Evolutionary conservation across 2,329 filamentous ascomycete species (phyloP).

Genomic region (Ceratocystis destructans): DNA sequence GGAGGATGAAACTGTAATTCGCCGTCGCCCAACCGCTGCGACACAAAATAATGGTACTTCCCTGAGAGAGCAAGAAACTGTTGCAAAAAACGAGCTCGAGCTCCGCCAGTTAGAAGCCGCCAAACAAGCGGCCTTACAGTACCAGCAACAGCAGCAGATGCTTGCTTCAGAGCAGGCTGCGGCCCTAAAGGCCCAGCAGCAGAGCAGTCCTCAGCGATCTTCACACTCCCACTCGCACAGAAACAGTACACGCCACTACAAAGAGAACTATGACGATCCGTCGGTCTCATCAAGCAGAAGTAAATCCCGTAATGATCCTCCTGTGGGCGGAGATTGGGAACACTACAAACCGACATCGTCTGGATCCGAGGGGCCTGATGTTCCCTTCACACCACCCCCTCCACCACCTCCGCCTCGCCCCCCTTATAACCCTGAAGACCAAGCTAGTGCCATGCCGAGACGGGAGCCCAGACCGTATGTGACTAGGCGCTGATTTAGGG

Average conservation of each 20-base stretch:
- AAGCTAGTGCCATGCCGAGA: background rate
- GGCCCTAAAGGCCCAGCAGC: conserved; percentile 8
- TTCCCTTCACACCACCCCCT: conserved; percentile 10
- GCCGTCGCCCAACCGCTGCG: conserved; percentile 12
- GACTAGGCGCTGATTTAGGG: background rate
- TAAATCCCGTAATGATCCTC: background rate
- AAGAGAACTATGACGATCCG: conserved; percentile 9
- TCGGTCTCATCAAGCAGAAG: conserved; percentile 3
- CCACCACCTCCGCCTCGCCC: conserved; percentile 17
- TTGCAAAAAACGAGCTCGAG: background rate
- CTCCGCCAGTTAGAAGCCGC: conserved; percentile 6
- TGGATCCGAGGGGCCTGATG: conserved; percentile 1
- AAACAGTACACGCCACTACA: conserved; percentile 12
- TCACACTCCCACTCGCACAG: conserved; percentile 11
- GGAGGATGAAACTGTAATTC: conserved; percentile 13
- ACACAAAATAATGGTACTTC: background rate
- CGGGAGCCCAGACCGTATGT: conserved; percentile 17
- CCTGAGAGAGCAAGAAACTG: conserved; percentile 1
- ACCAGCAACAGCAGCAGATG: conserved; percentile 11
- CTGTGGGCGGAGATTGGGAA: conserved; percentile 12
- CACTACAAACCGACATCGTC: conserved; percentile 10
- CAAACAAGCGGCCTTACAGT: background rate
- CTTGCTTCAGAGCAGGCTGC: conserved; percentile 9
- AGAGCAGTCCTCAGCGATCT: conserved; percentile 2
- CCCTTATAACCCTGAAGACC: conserved; percentile 12